Evolutionary conservation across 2,329 filamentous ascomycete species (phyloP).

Genomic region (Phyllosticta paracitricarpa): DNA sequence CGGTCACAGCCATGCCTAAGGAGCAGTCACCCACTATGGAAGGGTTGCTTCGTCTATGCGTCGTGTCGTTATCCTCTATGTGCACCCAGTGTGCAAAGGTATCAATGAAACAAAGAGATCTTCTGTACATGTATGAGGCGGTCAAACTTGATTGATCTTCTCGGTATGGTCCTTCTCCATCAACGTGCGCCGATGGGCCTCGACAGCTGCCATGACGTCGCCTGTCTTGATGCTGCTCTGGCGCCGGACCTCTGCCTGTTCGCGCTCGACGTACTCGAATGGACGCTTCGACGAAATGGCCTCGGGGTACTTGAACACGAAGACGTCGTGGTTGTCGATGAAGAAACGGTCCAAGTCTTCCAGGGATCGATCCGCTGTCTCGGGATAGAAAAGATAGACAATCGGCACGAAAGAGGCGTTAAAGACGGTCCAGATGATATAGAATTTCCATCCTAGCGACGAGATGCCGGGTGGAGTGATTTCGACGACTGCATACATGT

Average conservation of each 20-base stretch:
- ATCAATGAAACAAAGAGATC: neutral
- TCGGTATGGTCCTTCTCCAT: neutral
- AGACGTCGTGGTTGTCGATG: constrained; percentile 21
- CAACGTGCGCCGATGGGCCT: neutral
- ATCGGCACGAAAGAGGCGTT: constrained; percentile 41
- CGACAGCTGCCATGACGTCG: constrained; percentile 12
- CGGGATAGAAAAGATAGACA: constrained; percentile 25
- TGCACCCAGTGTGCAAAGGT: neutral
- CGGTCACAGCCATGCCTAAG: no score
- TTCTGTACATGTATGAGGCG: neutral
- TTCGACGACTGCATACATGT: constrained; percentile 23
- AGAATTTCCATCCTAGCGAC: constrained; percentile 32
- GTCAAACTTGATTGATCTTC: constrained; percentile 1
- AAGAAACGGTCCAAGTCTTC: constrained; percentile 25
- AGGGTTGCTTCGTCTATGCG: neutral
- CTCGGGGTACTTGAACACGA: constrained; percentile 40
- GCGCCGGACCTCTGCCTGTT: constrained; percentile 25
- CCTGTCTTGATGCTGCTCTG: constrained; percentile 10
- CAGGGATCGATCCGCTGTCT: constrained; percentile 23
- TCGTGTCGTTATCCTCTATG: neutral
- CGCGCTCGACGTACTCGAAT: constrained; percentile 38
- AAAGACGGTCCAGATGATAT: constrained; percentile 36
- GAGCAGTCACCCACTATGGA: no score
- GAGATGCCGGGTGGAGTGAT: constrained; percentile 37
- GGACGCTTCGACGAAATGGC: constrained; percentile 38